Base-by-base conservation (phyloP, 257 asterid species). In the Plectranthus barbatus region DNA sequence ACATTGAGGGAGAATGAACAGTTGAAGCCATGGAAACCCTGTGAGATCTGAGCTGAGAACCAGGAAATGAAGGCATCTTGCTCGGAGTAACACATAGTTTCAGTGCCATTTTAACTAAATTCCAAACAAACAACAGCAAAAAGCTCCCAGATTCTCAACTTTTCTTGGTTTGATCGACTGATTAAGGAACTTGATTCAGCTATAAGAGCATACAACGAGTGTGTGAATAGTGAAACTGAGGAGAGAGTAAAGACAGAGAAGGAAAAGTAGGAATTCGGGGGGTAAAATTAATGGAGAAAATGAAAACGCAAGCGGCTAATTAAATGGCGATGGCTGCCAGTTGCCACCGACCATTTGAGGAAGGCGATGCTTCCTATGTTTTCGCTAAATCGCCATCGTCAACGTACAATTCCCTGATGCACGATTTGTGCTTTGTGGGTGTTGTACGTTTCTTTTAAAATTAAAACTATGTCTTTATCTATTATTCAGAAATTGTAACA, bases 11-110 rank as follows among this genome's bases (percentile, higher is more conserved):
- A 8, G 81, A 66, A 64, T 81, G 86, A 67, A 81, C 6, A 54
- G 86, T 75, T 0, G 86, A 81, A 66, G 86, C 80, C 86, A 81
- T 81, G 51, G 54, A 47, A 67, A 73, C 76, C 49, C 72, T 73
- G 71, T 34, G 80, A 72, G 86, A 81, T 81, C 83, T 81, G 84
- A 49, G 64, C 59, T 64, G 78, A 46, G 23, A 12, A 0, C 80
- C 80, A 31, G 73, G 67, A 46, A 75, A 71, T 11, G 75, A 51
- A 50, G 68, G 62, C 76, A 78, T 70, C 58, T 71, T 78, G 67
- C 21, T 64, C 14, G 81, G 74, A 64, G 69, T 8, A 21, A 74
- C 63, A 72, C 62, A 45, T 5, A 78, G 65, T 23, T 70, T 78
- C 15, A 81, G 80, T 6, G 86, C 84, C 86, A 81, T 81, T 65